These are phyloP conservation scores for Clitocybe nebularis DNA, from an alignment of 1,284 basidiomycete genomes.

Conservation along the genomic window DNA sequence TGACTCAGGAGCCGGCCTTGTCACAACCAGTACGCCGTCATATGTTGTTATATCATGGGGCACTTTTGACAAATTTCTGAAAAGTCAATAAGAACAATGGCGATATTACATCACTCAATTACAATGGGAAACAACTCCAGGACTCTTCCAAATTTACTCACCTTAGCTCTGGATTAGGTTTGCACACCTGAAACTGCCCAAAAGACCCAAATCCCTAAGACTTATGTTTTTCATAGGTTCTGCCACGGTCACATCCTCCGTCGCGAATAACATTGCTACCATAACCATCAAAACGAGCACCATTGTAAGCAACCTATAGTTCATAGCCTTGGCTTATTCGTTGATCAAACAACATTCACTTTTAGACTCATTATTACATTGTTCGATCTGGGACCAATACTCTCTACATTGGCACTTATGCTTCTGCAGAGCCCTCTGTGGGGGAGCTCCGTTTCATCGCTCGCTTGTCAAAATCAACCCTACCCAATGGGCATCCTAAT, in stretches of 20 bases:
- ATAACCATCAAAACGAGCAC: conserved; percentile 39
- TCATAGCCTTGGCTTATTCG: neutral
- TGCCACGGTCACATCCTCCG: conserved; percentile 36
- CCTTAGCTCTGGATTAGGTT: conserved; percentile 41
- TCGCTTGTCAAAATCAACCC: conserved; percentile 36
- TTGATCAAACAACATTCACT: neutral
- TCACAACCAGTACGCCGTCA: conserved; percentile 37
- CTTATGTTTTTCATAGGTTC: conserved; percentile 25
- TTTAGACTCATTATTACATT: conserved; percentile 40
- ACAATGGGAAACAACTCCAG: conserved; percentile 42
- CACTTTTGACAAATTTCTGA: neutral
- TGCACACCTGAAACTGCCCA: conserved; percentile 1
- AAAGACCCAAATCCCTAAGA: too few species aligned
- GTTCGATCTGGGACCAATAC: conserved; percentile 39
- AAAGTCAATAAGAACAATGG: conserved; percentile 38
- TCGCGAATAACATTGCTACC: conserved; percentile 34
- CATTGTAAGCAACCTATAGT: conserved; percentile 29
- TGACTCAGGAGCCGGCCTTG: conserved; percentile 40
- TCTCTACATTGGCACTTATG: conserved; percentile 39
- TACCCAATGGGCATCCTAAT: conserved; percentile 35
- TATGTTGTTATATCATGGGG: neutral
- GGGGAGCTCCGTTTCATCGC: conserved; percentile 48
- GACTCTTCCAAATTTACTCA: conserved; percentile 42
- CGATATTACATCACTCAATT: conserved; percentile 41
- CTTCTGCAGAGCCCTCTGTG: conserved; percentile 39